Evolutionary conservation across 1,139 yeast species (phyloP).

Genomic region (Blastobotrys arbuscula): DNA sequence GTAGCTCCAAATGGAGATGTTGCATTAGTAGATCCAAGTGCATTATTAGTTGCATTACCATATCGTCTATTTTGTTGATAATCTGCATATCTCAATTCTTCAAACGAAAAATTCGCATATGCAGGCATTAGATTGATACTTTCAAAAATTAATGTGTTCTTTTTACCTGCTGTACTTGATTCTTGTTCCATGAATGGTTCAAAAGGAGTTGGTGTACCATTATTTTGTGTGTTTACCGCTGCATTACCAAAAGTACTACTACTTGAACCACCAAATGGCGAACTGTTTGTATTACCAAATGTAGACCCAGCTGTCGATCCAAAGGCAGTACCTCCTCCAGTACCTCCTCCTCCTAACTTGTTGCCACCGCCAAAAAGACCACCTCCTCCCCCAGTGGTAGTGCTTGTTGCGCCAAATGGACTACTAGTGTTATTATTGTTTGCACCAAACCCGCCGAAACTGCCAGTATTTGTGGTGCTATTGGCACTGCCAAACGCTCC

Average conservation of each 20-base stretch:
- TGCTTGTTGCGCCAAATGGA: constrained; percentile 13
- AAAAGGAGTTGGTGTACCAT: constrained; percentile 59
- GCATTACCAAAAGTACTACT: constrained; percentile 22
- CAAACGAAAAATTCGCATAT: constrained; percentile 72
- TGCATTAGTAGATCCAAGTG: constrained; percentile 23
- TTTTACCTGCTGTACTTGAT: constrained; percentile 40
- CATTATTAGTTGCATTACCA: constrained; percentile 39
- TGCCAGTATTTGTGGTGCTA: constrained; percentile 15
- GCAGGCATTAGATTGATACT: constrained; percentile 87
- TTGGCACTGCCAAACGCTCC: constrained; percentile 8
- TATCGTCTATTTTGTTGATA: constrained; percentile 68
- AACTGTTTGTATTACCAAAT: constrained; percentile 12
- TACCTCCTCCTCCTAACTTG: constrained; percentile 25
- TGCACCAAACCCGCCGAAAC: constrained; percentile 37
- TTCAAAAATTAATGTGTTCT: constrained; percentile 49
- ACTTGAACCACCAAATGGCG: constrained; percentile 17
- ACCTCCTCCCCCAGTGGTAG: constrained; percentile 8
- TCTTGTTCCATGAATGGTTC: constrained; percentile 81
- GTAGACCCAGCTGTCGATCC: constrained; percentile 3
- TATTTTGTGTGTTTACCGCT: constrained; percentile 30
- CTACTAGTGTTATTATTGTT: constrained; percentile 5
- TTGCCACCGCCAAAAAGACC: constrained; percentile 15
- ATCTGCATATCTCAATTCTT: constrained; percentile 85
- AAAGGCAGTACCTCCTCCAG: constrained; percentile 27
- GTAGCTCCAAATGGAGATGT: constrained; percentile 23